These are phyloP conservation scores for Metarhizium brunneum DNA, from an alignment of 2,329 filamentous ascomycete species.

Conservation along the genomic window DNA sequence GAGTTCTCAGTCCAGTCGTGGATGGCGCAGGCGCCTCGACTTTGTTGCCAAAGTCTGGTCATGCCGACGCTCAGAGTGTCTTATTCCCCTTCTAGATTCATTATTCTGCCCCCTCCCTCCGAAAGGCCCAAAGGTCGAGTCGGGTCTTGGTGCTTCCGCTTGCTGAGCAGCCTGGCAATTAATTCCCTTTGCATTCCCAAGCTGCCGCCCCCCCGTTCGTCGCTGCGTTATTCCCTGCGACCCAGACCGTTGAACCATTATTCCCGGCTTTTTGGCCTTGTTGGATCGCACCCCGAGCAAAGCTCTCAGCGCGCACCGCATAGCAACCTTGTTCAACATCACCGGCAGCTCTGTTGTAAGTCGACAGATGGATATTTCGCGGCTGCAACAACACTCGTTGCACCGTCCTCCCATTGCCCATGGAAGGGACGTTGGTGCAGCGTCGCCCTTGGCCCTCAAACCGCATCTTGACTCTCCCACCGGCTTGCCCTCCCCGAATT, in stretches of 20 bases:
- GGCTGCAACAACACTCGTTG: conserved; percentile 5
- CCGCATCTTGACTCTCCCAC: conserved; percentile 5
- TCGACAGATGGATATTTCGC: conserved; percentile 6
- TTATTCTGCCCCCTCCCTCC: conserved; percentile 5
- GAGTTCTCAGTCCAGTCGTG: not conserved
- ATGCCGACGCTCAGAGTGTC: not conserved
- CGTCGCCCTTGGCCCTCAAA: conserved; percentile 4
- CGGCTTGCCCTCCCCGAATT: conserved; percentile 3
- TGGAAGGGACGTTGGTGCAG: conserved; percentile 1
- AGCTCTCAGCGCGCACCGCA: not conserved
- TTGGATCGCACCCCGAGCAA: conserved; percentile 8
- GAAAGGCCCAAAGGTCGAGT: not conserved
- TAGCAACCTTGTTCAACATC: not conserved
- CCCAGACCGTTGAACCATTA: conserved; percentile 10
- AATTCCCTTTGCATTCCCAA: conserved; percentile 3
- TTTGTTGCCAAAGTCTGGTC: not conserved
- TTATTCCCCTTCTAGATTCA: not conserved
- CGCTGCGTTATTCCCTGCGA: conserved; percentile 19
- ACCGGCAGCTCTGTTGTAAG: not conserved
- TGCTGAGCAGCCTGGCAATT: not conserved
- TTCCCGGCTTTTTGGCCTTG: not conserved
- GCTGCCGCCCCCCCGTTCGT: conserved; percentile 5
- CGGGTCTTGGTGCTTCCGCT: not conserved
- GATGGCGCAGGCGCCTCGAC: not conserved
- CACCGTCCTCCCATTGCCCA: conserved; percentile 1